A percentile compares a stretch with the other conserved stretches of the same genome.
phyloP scores from a whole-genome alignment of 176 grass and related monocot genomes.

The Triticum urartu region DNA sequence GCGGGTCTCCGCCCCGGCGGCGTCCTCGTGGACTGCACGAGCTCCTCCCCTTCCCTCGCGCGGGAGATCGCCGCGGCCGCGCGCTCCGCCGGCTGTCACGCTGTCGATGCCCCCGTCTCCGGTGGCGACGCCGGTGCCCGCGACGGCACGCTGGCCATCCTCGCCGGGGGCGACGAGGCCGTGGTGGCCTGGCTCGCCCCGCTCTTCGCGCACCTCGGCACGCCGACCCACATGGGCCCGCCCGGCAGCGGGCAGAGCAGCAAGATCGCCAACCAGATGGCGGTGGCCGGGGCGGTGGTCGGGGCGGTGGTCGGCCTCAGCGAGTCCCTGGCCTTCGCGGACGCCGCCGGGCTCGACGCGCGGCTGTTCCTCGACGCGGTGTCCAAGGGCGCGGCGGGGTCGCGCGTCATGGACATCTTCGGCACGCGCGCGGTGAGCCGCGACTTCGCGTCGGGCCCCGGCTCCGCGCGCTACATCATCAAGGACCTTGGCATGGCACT shows the following conservation, averaged over 20 bases:
- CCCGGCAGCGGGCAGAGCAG: conserved; percentile 35
- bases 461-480: conserved; percentile 59
- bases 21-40: conserved; percentile 75
- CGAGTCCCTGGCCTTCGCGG: no score
- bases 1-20: conserved; percentile 38
- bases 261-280: no score
- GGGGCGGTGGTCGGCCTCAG: no score
- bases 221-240: conserved; percentile 68
- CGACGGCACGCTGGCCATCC: no score
- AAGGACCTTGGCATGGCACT: conserved; percentile 91
- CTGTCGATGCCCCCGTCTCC: conserved; percentile 36
- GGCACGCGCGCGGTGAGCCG: conserved; percentile 51
- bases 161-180: conserved; percentile 32
- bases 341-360: no score
- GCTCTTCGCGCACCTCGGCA: conserved; percentile 53
- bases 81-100: conserved; percentile 6
- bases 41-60: conserved; percentile 53
- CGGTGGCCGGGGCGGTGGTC: no score
- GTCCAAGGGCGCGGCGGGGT: no score
- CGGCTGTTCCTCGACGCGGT: no score
- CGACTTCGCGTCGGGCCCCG: conserved; percentile 45
- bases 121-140: conserved; percentile 48
- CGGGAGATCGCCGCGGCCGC: conserved; percentile 42
- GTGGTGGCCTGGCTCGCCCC: conserved; percentile 64
- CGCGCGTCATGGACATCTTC: conserved; percentile 63